Evolutionary conservation across 2,329 filamentous ascomycete species (phyloP), one percentile per base, ranked within the genome.

Genomic region (Ophiostoma sp.): DNA sequence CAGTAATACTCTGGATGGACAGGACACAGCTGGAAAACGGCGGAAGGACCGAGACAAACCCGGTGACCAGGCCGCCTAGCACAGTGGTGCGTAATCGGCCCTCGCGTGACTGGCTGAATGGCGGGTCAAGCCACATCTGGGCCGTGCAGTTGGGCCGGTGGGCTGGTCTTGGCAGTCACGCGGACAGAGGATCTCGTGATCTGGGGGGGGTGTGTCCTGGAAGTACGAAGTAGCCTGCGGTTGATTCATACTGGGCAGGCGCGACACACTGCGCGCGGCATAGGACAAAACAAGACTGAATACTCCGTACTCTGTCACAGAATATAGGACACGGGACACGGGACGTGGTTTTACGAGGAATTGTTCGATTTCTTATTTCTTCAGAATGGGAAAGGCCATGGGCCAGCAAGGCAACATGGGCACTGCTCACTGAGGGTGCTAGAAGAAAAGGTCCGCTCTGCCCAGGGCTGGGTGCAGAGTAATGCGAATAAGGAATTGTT

Each of bases 31-130:
- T 45, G 15, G 25, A 19, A 31, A 19, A 48, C 42, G 15, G 64
- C 52, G 74, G 64, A 57, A 70, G 69, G 45, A 45, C 69, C 74
- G 72, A 73, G 31, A 73, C 64, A 48, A 55, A 57, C 33, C 72
- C 22, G 72, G 48, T 73, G 74, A 75, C 74, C 64, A 31, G 59
- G 33, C n/a, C 55, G 57, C 36, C 22, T 55, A n/a, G 19, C 4
- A 2, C 5, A 28, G 66, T 63, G 15, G 63, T 69, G 64, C 70
- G 66, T 70, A 74, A 70, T 70, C 64, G 33, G 59, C 22, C n/a
- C 70, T 70, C 72, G 74, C 74, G 74, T 75, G 72, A 75, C 72
- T 71, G 28, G 66, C 64, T 39, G 70, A 72, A 28, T 39, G 25
- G 59, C 55, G 69, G 63, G 55, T 70, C 70, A 69, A 69, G 64